These are phyloP conservation scores for Striga asiatica DNA, from an alignment of 257 asterid genomes.

Conservation along the genomic window DNA sequence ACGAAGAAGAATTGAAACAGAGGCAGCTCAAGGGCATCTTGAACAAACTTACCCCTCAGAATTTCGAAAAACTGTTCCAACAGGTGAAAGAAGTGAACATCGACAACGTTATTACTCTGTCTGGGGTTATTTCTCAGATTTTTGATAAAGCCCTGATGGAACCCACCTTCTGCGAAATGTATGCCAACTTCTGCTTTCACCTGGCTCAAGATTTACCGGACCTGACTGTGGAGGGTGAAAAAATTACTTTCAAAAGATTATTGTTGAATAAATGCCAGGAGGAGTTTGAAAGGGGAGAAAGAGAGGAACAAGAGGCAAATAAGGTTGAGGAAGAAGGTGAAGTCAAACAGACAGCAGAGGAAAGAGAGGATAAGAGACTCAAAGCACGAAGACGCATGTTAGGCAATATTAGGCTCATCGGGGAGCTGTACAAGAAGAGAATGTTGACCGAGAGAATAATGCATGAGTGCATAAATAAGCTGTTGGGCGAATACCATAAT, in stretches of 20 bases:
- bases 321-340: constrained; percentile 71
- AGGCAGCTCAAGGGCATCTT: constrained; percentile 64
- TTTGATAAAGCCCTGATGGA: constrained; percentile 85
- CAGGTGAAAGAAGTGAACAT: constrained; percentile 74
- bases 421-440: constrained; percentile 74
- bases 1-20: constrained; percentile 81
- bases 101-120: constrained; percentile 50
- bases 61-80: constrained; percentile 67
- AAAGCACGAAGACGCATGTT: constrained; percentile 63
- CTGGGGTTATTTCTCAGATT: constrained; percentile 77
- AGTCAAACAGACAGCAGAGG: constrained; percentile 54
- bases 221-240: constrained; percentile 48
- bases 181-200: constrained; percentile 64
- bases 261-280: constrained; percentile 78
- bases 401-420: constrained; percentile 77
- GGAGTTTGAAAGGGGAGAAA: constrained; percentile 83
- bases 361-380: constrained; percentile 71
- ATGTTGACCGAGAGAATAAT: constrained; percentile 89
- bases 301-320: constrained; percentile 74
- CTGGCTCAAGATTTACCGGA: constrained; percentile 70
- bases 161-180: constrained; percentile 93
- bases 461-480: constrained; percentile 69
- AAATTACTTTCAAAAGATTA: constrained; percentile 65
- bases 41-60: constrained; percentile 89
- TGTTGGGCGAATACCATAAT: constrained; percentile 61